Percentiles rank a stretch among this genome's conserved stretches.
These are phyloP conservation scores for Phytopythium montanum DNA, from an alignment of 352 stramenopile species.

Conservation along the genomic window DNA sequence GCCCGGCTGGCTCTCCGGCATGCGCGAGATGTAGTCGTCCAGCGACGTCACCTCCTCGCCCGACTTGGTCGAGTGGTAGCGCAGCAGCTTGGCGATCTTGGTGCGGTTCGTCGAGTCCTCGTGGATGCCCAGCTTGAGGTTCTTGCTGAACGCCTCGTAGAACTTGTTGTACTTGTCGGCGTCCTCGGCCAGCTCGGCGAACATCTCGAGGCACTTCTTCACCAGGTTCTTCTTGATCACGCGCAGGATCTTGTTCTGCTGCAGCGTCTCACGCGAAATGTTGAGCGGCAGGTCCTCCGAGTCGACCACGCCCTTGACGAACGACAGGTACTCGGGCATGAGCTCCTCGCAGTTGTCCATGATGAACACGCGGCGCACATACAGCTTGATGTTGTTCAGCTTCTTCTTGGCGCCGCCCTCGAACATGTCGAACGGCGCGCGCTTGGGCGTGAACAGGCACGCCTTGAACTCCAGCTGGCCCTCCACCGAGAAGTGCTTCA, in stretches of 20 bases:
- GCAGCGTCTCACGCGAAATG: constrained; percentile 98
- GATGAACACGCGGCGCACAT: constrained; percentile 99
- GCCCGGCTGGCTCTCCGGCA: constrained; percentile 99
- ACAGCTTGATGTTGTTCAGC: constrained; percentile 95
- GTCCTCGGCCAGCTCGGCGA: constrained; percentile 91
- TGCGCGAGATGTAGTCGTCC: constrained; percentile 95
- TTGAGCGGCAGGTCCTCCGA: constrained; percentile 99
- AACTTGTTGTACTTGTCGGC: constrained; percentile 95
- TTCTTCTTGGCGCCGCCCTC: constrained; percentile 88
- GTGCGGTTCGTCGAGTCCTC: constrained; percentile 94
- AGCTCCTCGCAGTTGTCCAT: constrained; percentile 98
- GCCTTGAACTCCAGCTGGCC: constrained; percentile 99
- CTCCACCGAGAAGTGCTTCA: constrained; percentile 98
- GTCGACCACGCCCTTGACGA: constrained; percentile 98
- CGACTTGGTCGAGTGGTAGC: constrained; percentile 95
- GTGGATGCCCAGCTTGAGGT: constrained; percentile 99
- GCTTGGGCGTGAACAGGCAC: constrained; percentile 96
- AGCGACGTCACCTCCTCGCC: constrained; percentile 92
- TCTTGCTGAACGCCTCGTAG: constrained; percentile 97
- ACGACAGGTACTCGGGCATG: constrained; percentile 97
- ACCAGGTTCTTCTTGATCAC: constrained; percentile 99
- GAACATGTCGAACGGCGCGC: constrained; percentile 85
- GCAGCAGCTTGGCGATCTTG: constrained; percentile 96
- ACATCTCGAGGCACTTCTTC: constrained; percentile 98
- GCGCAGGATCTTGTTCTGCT: constrained; percentile 99